Percentiles rank a stretch among this genome's conserved stretches.
Evolutionary conservation across 805 yeast genomes (phyloP).

Genomic region (Ogataea nitratoaversa): DNA sequence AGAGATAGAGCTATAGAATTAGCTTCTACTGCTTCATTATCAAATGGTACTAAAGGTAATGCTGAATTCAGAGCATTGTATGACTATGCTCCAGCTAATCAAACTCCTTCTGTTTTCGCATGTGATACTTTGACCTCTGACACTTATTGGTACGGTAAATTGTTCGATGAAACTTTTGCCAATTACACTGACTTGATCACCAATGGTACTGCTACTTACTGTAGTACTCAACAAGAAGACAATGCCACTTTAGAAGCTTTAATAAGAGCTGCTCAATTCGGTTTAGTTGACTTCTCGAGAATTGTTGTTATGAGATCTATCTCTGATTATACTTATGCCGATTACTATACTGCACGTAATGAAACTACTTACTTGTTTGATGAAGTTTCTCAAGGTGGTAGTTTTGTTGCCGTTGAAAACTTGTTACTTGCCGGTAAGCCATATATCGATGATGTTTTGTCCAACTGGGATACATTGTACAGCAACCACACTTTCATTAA

Average conservation of each 20-base stretch:
- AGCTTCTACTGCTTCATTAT: conserved; percentile 41
- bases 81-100: conserved; percentile 46
- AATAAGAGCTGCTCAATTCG: conserved; percentile 48
- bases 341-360: conserved; percentile 25
- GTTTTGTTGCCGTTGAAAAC: conserved; percentile 44
- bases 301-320: conserved; percentile 58
- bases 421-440: conserved; percentile 52
- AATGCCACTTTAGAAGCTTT: conserved; percentile 60
- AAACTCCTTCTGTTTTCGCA: conserved; percentile 42
- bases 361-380: conserved; percentile 49
- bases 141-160: conserved; percentile 53
- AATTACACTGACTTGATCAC: conserved; percentile 46
- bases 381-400: conserved; percentile 48
- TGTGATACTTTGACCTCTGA: conserved; percentile 63
- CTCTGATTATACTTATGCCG: conserved; percentile 52
- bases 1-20: conserved; percentile 54
- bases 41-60: conserved; percentile 43
- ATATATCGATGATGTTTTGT: conserved; percentile 47
- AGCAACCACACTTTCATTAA: conserved; percentile 26
- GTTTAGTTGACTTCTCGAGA: conserved; percentile 54
- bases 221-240: conserved; percentile 65
- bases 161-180: conserved; percentile 46
- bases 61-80: conserved; percentile 44
- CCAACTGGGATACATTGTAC: conserved; percentile 41
- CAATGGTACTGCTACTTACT: conserved; percentile 56